Conservation (phyloP, 2,329 filamentous ascomycete genomes). For the Fusarium sp. region DNA sequence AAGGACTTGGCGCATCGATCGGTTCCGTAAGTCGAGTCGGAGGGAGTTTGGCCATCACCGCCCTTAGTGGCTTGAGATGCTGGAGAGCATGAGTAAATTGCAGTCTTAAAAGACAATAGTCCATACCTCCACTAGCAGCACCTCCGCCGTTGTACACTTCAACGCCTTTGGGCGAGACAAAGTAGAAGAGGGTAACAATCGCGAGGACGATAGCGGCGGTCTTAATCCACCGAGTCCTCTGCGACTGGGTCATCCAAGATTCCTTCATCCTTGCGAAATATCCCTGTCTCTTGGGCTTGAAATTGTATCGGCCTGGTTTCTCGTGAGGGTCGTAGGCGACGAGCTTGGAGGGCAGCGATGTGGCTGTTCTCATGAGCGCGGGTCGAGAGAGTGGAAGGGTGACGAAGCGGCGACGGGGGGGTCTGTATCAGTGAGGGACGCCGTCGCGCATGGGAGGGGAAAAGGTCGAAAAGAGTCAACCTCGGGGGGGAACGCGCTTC, state of each 20-base stretch:
- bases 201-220: conserved; percentile 71
- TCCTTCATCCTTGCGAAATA: conserved; percentile 68
- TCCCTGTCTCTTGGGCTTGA: conserved; percentile 58
- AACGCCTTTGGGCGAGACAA: conserved; percentile 69
- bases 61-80: conserved; percentile 40
- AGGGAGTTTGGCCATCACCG: conserved; percentile 63
- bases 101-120: background rate
- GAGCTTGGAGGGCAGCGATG: conserved; percentile 72
- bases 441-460: conserved; percentile 41
- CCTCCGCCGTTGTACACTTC: conserved; percentile 60
- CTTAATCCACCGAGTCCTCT: conserved; percentile 74
- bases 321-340: conserved; percentile 72
- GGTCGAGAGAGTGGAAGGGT: conserved; percentile 28
- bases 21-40: conserved; percentile 74
- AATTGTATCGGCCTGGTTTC: conserved; percentile 71
- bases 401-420: conserved; percentile 20
- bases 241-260: conserved; percentile 72
- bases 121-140: conserved; percentile 38
- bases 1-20: conserved; percentile 84
- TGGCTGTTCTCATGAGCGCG: conserved; percentile 71
- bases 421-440: conserved; percentile 40
- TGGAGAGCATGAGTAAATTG: conserved; percentile 25
- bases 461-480: conserved; percentile 8
- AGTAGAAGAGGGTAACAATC: conserved; percentile 72
- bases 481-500: conserved; percentile 8